These are phyloP conservation scores for Xylaria digitata DNA, from an alignment of 2,329 filamentous ascomycete genomes.

Conservation along the genomic window DNA sequence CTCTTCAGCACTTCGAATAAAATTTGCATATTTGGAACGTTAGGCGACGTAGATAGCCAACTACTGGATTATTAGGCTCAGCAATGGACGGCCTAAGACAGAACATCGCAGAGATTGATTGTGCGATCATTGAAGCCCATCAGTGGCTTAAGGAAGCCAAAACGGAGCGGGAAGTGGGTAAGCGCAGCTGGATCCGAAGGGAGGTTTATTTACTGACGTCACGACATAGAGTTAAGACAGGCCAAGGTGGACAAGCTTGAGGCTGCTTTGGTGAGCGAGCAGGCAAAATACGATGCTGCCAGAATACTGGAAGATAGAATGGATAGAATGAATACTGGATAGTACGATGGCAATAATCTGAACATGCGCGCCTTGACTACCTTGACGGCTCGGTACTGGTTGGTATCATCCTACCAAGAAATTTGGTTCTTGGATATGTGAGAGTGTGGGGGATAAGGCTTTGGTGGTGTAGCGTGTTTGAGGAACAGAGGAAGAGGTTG, in stretches of 20 bases:
- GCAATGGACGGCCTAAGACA: constrained; percentile 33
- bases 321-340: constrained; percentile 1
- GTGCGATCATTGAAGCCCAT: constrained; percentile 37
- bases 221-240: constrained; percentile 28
- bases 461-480: neutral
- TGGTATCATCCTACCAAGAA: neutral
- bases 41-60: constrained; percentile 7
- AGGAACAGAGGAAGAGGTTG: neutral
- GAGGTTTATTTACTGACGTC: constrained; percentile 13
- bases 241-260: constrained; percentile 27
- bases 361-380: constrained; percentile 6
- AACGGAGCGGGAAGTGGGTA: constrained; percentile 30
- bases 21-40: neutral
- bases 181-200: constrained; percentile 1
- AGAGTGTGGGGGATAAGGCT: neutral
- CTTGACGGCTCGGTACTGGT: neutral
- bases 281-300: constrained; percentile 34
- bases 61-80: neutral
- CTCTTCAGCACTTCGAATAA: neutral
- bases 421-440: neutral
- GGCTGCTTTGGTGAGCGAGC: constrained; percentile 25
- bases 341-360: neutral
- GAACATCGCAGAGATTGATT: constrained; percentile 36
- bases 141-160: constrained; percentile 36
- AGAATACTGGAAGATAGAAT: constrained; percentile 1